phyloP scores from a whole-genome alignment of 805 yeast genomes.

The Starmerella floricola region DNA sequence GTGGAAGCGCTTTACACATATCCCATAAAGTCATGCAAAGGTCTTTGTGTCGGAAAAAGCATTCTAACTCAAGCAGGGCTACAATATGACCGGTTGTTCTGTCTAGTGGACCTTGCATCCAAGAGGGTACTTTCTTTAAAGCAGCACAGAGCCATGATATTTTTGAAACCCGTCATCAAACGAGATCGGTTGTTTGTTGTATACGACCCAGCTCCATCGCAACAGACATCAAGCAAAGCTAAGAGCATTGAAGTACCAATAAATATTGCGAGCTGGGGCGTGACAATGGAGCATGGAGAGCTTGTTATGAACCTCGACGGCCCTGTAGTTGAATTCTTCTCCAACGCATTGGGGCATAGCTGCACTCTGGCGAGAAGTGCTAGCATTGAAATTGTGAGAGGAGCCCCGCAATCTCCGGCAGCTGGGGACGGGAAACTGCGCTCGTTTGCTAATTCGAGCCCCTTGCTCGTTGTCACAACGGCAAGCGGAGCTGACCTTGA shows the following conservation, averaged over 20 bases:
- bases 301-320: conserved; percentile 17
- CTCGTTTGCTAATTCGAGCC: conserved; percentile 31
- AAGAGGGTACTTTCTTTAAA: conserved; percentile 30
- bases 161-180: conserved; percentile 27
- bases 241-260: too few species aligned
- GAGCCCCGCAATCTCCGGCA: conserved; percentile 5
- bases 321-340: conserved; percentile 26
- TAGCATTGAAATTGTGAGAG: too few species aligned
- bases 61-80: conserved; percentile 27
- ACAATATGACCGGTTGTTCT: conserved; percentile 33
- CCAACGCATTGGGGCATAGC: conserved; percentile 25
- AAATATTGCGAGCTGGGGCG: conserved; percentile 9
- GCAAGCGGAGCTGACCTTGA: conserved; percentile 26
- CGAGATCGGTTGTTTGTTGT: neutral
- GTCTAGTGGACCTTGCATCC: conserved; percentile 27
- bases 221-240: too few species aligned
- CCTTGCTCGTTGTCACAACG: conserved; percentile 30
- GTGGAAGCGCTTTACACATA: conserved; percentile 22
- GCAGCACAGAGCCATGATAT: conserved; percentile 29
- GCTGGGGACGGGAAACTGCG: conserved; percentile 14
- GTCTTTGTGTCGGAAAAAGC: conserved; percentile 24
- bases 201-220: too few species aligned
- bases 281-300: neutral
- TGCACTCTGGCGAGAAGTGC: conserved; percentile 31
- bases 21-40: conserved; percentile 38